Evolutionary conservation across 1,284 basidiomycete species (phyloP), one percentile per base, ranked within the genome.

Genomic region (Agroathelia rolfsii): DNA sequence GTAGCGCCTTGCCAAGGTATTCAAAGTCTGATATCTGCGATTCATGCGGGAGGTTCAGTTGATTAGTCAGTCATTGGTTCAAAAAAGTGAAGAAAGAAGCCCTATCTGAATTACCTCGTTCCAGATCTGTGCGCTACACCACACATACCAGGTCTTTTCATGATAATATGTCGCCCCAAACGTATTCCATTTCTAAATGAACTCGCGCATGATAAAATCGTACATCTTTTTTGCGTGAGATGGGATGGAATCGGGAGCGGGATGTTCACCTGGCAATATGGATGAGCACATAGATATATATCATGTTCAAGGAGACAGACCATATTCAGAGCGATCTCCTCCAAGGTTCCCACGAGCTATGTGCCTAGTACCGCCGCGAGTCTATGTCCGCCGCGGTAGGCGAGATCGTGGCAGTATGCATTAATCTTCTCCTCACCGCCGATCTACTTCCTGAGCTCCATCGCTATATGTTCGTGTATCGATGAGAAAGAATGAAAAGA

Each of bases 41-140:
- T n/a, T n/a, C n/a, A n/a, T n/a, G n/a, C n/a, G n/a, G n/a, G n/a
- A n/a, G n/a, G n/a, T n/a, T n/a, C n/a, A n/a, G n/a, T n/a, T n/a
- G n/a, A n/a, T n/a, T n/a, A n/a, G n/a, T n/a, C n/a, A n/a, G n/a
- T n/a, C n/a, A 9, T 36, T 8, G 36, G 25, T 5, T 26, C 3
- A 11, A 6, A 32, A n/a, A 22, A 17, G 16, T 32, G 15, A 22
- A 4, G 29, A 10, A 30, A 13, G 16, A 19, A 35, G n/a, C n/a
- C n/a, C 35, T n/a, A 31, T 34, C 12, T 19, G 10, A 59, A 67
- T 16, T 40, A 81, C 78, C 58, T 85, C 81, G 34, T 70, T 76
- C 66, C 69, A 88, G 1, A 87, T 67, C 50, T 87, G 84, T 6
- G 65, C 71, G 38, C 76, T 78, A 48, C 72, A 73, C 24, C 84